These are phyloP conservation scores for Zygosaccharomyces bisporus DNA, from an alignment of 805 yeast genomes.

Conservation along the genomic window DNA sequence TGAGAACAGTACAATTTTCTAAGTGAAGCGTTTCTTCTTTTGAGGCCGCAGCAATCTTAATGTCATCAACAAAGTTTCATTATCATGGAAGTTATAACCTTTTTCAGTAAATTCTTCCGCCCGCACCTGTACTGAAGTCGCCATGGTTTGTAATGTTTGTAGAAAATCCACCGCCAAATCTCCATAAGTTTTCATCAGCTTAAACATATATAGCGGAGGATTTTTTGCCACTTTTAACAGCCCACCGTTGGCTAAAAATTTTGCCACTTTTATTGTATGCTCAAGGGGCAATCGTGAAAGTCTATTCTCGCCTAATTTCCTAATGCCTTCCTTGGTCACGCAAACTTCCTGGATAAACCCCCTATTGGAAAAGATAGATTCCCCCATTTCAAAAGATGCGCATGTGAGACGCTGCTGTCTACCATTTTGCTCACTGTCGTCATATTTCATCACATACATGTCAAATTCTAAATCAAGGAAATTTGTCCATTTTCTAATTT, in stretches of 20 bases:
- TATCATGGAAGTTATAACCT: conserved; percentile 11
- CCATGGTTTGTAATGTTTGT: conserved; percentile 11
- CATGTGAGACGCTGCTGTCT: conserved; percentile 7
- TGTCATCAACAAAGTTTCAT: conserved; percentile 8
- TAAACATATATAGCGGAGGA: conserved; percentile 14
- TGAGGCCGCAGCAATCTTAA: conserved; percentile 5
- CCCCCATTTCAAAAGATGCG: conserved; percentile 12
- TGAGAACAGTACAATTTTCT: no score
- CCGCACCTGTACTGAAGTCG: conserved; percentile 7
- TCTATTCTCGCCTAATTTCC: conserved; percentile 10
- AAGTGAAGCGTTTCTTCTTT: background rate
- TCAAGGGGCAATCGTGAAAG: conserved; percentile 11
- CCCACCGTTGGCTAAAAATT: conserved; percentile 12
- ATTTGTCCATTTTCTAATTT: conserved; percentile 8
- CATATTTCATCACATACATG: conserved; percentile 7
- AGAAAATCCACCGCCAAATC: conserved; percentile 12
- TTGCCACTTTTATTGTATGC: conserved; percentile 10
- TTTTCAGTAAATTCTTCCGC: conserved; percentile 9
- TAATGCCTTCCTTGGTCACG: conserved; percentile 14
- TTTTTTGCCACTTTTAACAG: conserved; percentile 9
- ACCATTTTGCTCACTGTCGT: conserved; percentile 1
- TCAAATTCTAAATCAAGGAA: conserved; percentile 14
- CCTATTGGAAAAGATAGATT: conserved; percentile 3
- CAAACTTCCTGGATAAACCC: conserved; percentile 14
- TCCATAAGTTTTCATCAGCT: conserved; percentile 12